Conservation (phyloP, 2,329 filamentous ascomycete genomes). For the Ophiostoma sp. region DNA sequence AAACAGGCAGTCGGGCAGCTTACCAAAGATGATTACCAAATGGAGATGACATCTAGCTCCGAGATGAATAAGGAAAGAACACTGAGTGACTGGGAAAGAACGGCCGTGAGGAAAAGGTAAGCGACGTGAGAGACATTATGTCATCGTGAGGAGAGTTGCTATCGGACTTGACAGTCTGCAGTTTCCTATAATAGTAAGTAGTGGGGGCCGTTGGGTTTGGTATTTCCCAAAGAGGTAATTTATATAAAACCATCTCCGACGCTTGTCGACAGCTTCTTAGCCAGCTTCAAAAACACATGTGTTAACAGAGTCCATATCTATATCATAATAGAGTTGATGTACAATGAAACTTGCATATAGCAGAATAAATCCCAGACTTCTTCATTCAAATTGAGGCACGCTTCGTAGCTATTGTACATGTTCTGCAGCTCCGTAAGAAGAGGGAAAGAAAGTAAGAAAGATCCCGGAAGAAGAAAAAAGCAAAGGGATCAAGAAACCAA, state of each 20-base stretch:
- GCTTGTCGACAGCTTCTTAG: not conserved
- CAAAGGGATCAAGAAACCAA: not conserved
- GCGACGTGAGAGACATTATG: not conserved
- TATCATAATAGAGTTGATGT: not conserved
- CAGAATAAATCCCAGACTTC: not conserved
- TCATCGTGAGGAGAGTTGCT: not conserved
- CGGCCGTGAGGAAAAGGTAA: not conserved
- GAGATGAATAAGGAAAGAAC: not conserved
- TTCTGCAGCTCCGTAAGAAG: not conserved
- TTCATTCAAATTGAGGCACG: not conserved
- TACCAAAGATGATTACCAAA: not conserved
- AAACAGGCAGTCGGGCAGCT: not conserved
- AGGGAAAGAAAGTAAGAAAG: not conserved
- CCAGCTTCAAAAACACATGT: no score
- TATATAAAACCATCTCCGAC: not conserved
- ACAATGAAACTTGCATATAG: not conserved
- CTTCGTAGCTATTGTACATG: not conserved
- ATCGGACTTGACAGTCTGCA: not conserved
- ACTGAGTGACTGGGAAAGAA: not conserved
- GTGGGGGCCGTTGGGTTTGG: not conserved
- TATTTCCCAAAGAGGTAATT: not conserved
- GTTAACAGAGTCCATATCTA: no score
- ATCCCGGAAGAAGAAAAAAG: not conserved
- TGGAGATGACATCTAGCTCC: not conserved
- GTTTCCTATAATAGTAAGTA: not conserved